Base-by-base conservation (phyloP, 2,329 filamentous ascomycete genomes). In the Colletotrichum sp. region DNA sequence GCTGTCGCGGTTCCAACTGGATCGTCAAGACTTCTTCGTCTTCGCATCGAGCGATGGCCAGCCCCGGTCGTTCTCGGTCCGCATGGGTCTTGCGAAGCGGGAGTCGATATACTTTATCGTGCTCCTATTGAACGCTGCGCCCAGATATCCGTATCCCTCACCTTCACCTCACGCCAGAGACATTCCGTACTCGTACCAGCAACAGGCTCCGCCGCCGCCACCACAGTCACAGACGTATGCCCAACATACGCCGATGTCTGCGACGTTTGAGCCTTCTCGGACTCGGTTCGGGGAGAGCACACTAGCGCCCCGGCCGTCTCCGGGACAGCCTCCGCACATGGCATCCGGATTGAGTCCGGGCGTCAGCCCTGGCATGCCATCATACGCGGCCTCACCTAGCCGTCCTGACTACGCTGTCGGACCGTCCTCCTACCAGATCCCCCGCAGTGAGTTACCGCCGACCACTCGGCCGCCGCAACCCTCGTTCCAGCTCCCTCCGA, bases 61-160 rank as follows among this genome's bases (percentile, higher is more conserved):
- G 74, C 84, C 85, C 34, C 85, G 90, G 74, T 84, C 85, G 12
- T 88, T 89, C 74, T 83, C 87, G 3, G 84, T 91, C 34, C 89
- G 88, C 3, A 80, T 93, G 48, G 91, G 91, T 1, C 85, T 93
- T 34, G 89, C 88, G 15, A 93, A 92, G 79, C 88, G 89, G 76
- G 89, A 91, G 6, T 91, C 91, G 52, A 91, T 92, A 74, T 93
- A 91, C 81, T 93, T 93, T 78, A 87, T 93, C 56, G 89, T 92
- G 9, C 78, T 93, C 70, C 78, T 88, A 55, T 80, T 92, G 74
- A 84, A 78, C 30, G 77, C 85, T 1, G 80, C 82, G 2, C 75
- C 83, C 4, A 85, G 85, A 48, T 81, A 84, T 60, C 83, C 86
- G 32, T 88, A 88, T 67, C 85, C 86, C 5, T 86, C 87, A 4